Base-by-base conservation (phyloP, 2,329 filamentous ascomycete genomes). In the Chalara sp. region DNA sequence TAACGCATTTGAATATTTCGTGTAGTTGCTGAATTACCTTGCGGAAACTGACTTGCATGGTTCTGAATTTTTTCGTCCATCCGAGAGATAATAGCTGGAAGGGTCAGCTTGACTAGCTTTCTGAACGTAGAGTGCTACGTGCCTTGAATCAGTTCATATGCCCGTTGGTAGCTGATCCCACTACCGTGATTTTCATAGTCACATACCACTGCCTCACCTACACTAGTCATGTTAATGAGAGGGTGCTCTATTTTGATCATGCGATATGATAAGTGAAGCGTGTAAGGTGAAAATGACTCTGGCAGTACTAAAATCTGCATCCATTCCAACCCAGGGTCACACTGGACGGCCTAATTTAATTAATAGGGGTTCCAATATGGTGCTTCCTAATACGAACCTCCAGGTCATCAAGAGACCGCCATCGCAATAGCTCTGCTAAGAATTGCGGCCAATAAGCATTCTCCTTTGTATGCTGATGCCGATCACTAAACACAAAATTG, bases 361-460 rank as follows among this genome's bases (percentile, higher is more conserved):
- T 32, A 49, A 45, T 47, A 6, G 46, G 13, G 43, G 12, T 41
- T 30, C 6, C 31, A 6, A 4, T 42, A 41, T n/a, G 7, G 30
- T 33, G 12, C 8, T 29, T 29, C 32, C 33, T 31, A 37, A 13
- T 33, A 35, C 28, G 47, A 49, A 61, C 57, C 45, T 57, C 44
- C 28, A 60, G 75, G 47, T 77, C 72, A 35, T 73, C 67, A 21
- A 76, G 61, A 6, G 68, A 68, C 44, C 55, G 60, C 45, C 72
- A 65, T 49, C 73, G 72, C 21, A 81, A 63, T 6, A 84, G 63
- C 1, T 68, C 71, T 2, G 72, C 66, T 29, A 81, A 61, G 57
- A 83, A 83, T 6, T 83, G 67, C 1, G 73, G 60, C 35, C 71
- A 68, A 53, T 78, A 78, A 48, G 73, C 74, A 29, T 35, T 74